Evolutionary conservation across 2,329 filamentous ascomycete species (phyloP), one percentile per base, ranked within the genome.

Genomic region (Clarireedia sp.): DNA sequence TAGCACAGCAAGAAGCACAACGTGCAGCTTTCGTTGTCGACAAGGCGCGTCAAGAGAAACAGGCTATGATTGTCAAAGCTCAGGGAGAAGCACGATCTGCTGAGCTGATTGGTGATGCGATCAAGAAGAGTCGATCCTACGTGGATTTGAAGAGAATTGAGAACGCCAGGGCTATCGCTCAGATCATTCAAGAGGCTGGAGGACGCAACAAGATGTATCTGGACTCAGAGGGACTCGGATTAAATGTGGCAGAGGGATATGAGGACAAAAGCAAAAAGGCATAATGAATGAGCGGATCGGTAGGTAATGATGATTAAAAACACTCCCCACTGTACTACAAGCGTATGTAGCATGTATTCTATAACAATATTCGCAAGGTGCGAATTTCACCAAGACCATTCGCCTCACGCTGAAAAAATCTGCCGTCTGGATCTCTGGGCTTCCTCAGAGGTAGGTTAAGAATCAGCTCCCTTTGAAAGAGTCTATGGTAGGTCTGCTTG

Each of bases 111-210:
- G 94, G 94, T 74, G 94, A 99, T 52, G 94, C 94, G 59, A 95
- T 99, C 84, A 99, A 97, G 89, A 99, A 97, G 87, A 95, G 82
- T 78, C 87, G 91, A 76, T 87, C 90, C 62, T 99, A 99, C 72
- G 83, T 99, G 61, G 94, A 97, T 74, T 82, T 99, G 70, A 89
- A 95, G 76, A 94, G 95, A 80, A 95, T 99, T 67, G 94, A 99
- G 78, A 99, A 96, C 68, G 94, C 94, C 6, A 82, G 89, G 63
- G 80, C 83, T 56, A 95, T 99, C 73, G 94, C 94, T n/a, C 73
- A 79, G 64, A 85, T 95, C 64, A 72, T 99, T 66, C 89, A 96
- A 73, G 90, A 95, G 72, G 80, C 80, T 56, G 88, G 89, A 58
- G 86, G 89, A 71, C 85, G 85, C 77, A 99, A 99, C 78, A 94